Percentiles rank a stretch among this genome's conserved stretches.
Evolutionary conservation across 169 alveolate species (phyloP).

Genomic region (Plasmodium chabaudi): DNA sequence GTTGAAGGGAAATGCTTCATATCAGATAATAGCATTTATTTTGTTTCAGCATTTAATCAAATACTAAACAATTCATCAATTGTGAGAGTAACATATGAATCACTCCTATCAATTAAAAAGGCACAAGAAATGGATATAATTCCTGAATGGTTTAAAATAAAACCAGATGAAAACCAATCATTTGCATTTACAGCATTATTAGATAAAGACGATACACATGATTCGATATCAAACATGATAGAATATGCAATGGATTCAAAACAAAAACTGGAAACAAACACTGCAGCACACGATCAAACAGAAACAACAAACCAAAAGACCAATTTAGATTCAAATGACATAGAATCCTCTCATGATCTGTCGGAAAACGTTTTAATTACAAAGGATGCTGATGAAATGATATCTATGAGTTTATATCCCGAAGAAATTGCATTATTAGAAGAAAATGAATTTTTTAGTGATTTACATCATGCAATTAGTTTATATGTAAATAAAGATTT

Average conservation of each 20-base stretch:
- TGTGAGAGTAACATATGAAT: slow-evolving; percentile 13
- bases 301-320: neutral
- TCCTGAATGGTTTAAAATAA: slow-evolving; percentile 25
- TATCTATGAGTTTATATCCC: neutral
- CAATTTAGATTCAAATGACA: neutral
- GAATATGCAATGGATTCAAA: neutral
- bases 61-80: slow-evolving; percentile 22
- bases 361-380: neutral
- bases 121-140: slow-evolving; percentile 12
- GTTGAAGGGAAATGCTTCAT: neutral
- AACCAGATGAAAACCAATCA: slow-evolving; percentile 8
- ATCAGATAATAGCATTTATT: neutral
- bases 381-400: neutral
- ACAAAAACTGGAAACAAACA: neutral
- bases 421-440: slow-evolving; percentile 27
- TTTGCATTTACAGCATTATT: slow-evolving; percentile 44
- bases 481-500: slow-evolving; percentile 24
- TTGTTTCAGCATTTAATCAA: slow-evolving; percentile 24
- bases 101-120: slow-evolving; percentile 16
- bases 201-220: slow-evolving; percentile 26
- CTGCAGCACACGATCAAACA: neutral
- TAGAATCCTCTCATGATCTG: neutral
- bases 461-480: slow-evolving; percentile 22
- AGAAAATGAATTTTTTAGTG: neutral
- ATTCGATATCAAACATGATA: slow-evolving; percentile 28